A percentile compares a stretch with the other conserved stretches of the same genome.
Evolutionary conservation across 805 yeast genomes (phyloP).

Genomic region (Hanseniaspora occidentalis): DNA sequence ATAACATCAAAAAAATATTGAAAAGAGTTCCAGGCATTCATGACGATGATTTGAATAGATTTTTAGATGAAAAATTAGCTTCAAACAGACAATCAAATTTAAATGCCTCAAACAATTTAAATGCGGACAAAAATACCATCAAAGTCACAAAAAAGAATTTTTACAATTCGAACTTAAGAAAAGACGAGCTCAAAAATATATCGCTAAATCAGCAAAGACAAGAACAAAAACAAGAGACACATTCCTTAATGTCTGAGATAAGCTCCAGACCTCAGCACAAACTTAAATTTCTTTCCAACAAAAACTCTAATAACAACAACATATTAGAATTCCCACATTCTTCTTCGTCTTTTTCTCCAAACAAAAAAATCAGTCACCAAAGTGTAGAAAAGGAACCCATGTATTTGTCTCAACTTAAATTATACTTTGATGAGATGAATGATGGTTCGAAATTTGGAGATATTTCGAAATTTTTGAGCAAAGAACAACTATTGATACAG

Average conservation of each 20-base stretch:
- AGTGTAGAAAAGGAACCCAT: too few species aligned
- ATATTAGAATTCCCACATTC: background rate
- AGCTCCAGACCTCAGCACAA: too few species aligned
- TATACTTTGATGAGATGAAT: background rate
- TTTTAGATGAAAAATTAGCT: background rate
- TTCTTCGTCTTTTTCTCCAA: background rate
- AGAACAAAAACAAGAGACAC: too few species aligned
- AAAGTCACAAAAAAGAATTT: too few species aligned
- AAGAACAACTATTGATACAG: background rate
- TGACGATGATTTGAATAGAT: background rate
- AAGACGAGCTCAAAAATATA: too few species aligned
- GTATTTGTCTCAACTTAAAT: background rate
- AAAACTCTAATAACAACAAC: background rate
- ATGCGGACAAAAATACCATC: too few species aligned
- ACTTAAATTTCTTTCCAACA: background rate
- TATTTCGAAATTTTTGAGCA: background rate
- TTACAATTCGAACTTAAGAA: too few species aligned
- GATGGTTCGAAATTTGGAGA: background rate
- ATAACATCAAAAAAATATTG: background rate
- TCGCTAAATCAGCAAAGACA: too few species aligned
- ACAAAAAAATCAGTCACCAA: background rate
- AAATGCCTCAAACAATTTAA: background rate
- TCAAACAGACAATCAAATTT: background rate
- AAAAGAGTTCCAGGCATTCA: background rate
- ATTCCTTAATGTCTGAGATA: too few species aligned